phyloP scores from a whole-genome alignment of 371 early-diverging fungal species.

The Mortierella sp. region DNA sequence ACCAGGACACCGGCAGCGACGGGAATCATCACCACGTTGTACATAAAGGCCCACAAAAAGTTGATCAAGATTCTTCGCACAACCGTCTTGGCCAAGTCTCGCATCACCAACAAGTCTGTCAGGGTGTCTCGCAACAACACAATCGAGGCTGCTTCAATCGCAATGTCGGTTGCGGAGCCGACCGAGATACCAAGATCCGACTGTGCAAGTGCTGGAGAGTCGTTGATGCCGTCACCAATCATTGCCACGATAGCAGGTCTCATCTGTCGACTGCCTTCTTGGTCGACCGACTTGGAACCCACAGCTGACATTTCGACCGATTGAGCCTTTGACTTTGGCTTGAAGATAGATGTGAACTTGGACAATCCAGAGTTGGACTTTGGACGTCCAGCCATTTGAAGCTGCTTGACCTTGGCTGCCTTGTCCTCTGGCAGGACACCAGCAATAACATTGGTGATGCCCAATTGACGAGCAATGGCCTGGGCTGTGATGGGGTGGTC shows the following conservation, averaged over 20 bases:
- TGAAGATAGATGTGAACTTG: slow-evolving; percentile 6
- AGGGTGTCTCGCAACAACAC: slow-evolving; percentile 78
- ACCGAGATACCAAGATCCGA: slow-evolving; percentile 88
- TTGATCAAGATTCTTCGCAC: slow-evolving; percentile 80
- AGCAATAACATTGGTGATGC: slow-evolving; percentile 64
- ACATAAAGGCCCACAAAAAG: slow-evolving; percentile 84
- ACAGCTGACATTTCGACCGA: slow-evolving; percentile 12
- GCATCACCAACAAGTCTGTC: slow-evolving; percentile 73
- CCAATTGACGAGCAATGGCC: slow-evolving; percentile 68
- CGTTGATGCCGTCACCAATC: slow-evolving; percentile 94
- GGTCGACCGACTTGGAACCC: not conserved
- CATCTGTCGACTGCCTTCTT: slow-evolving; percentile 13
- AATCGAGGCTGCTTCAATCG: slow-evolving; percentile 81
- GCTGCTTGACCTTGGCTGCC: slow-evolving; percentile 68
- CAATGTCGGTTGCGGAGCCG: slow-evolving; percentile 84
- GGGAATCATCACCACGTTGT: slow-evolving; percentile 82
- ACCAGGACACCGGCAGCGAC: slow-evolving; percentile 84
- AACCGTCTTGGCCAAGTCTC: slow-evolving; percentile 70
- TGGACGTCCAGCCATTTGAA: slow-evolving; percentile 56
- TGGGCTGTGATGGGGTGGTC: slow-evolving; percentile 70
- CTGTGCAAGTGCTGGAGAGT: slow-evolving; percentile 89
- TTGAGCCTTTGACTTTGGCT: not conserved
- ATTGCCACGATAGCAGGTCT: slow-evolving; percentile 66
- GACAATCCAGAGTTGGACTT: slow-evolving; percentile 7
- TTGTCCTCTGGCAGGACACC: slow-evolving; percentile 76